phyloP scores from a whole-genome alignment of 352 stramenopile genomes.

The Phytopythium sindhum region DNA sequence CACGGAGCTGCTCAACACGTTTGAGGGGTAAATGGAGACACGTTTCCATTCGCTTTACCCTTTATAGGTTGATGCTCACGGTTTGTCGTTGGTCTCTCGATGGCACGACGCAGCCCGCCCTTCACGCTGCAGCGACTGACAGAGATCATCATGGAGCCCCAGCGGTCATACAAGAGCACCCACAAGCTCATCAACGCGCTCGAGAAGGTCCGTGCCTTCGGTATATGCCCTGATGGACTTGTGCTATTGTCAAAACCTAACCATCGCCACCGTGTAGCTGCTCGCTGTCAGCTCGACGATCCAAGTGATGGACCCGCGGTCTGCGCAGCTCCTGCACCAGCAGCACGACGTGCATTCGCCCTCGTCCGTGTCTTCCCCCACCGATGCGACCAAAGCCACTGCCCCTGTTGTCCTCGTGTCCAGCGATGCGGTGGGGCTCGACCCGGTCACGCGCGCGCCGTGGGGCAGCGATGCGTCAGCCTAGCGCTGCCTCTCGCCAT shows the following conservation, averaged over 20 bases:
- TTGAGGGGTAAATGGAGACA: slow-evolving; percentile 33
- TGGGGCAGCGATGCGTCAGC: slow-evolving; percentile 31
- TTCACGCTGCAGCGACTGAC: slow-evolving; percentile 83
- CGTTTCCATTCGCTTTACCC: neutral
- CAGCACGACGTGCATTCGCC: slow-evolving; percentile 27
- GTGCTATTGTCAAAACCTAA: too few relatives aligned
- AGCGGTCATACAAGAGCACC: slow-evolving; percentile 67
- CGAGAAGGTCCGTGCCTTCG: slow-evolving; percentile 48
- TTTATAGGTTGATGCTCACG: neutral
- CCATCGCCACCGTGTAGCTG: slow-evolving; percentile 20
- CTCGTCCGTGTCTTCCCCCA: slow-evolving; percentile 16
- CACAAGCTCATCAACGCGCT: slow-evolving; percentile 81
- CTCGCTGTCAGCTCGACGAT: slow-evolving; percentile 69
- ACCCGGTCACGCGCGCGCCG: slow-evolving; percentile 42
- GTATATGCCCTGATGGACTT: neutral
- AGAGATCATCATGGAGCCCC: slow-evolving; percentile 70
- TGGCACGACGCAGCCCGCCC: slow-evolving; percentile 34
- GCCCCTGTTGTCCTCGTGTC: slow-evolving; percentile 20
- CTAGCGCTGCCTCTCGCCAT: neutral
- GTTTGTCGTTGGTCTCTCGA: neutral
- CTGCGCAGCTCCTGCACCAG: slow-evolving; percentile 19
- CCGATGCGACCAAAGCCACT: slow-evolving; percentile 6
- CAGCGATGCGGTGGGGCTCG: slow-evolving; percentile 18
- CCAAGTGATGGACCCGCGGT: slow-evolving; percentile 54
- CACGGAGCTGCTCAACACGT: slow-evolving; percentile 56